Evolutionary conservation across 192 early-diverging fungal genomes (phyloP).

Genomic region (Backusella macrospora): DNA sequence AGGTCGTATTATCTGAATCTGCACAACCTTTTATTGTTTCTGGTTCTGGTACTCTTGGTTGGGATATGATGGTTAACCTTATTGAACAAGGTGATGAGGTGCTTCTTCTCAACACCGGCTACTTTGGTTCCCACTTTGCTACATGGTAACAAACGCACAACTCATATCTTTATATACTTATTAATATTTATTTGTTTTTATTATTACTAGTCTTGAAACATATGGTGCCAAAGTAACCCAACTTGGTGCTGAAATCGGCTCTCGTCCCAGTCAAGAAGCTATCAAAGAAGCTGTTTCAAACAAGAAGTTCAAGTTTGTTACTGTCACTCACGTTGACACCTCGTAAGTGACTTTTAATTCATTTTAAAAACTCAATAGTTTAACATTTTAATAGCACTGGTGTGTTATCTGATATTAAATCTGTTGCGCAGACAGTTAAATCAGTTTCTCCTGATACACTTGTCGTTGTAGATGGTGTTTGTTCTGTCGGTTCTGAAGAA

Average conservation of each 20-base stretch:
- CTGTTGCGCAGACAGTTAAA: constrained; percentile 72
- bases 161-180: background rate
- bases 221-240: constrained; percentile 88
- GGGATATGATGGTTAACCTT: constrained; percentile 96
- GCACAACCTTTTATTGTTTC: constrained; percentile 94
- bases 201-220: constrained; percentile 63
- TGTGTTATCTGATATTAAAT: constrained; percentile 83
- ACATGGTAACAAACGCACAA: constrained; percentile 67
- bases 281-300: constrained; percentile 66
- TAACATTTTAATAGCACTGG: constrained; percentile 56
- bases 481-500: constrained; percentile 91
- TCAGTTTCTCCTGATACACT: constrained; percentile 83
- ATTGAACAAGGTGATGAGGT: constrained; percentile 87
- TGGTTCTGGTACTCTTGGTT: constrained; percentile 95
- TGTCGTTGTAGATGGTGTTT: constrained; percentile 94
- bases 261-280: constrained; percentile 66
- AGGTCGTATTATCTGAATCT: constrained; percentile 76
- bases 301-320: constrained; percentile 82
- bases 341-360: constrained; percentile 49
- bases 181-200: constrained; percentile 4
- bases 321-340: constrained; percentile 95
- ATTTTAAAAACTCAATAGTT: background rate
- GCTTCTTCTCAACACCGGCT: constrained; percentile 88
- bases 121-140: constrained; percentile 95
- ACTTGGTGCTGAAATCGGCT: constrained; percentile 71